Base-by-base conservation (phyloP, 140 eudicot species). In the Senecio squalidus region DNA sequence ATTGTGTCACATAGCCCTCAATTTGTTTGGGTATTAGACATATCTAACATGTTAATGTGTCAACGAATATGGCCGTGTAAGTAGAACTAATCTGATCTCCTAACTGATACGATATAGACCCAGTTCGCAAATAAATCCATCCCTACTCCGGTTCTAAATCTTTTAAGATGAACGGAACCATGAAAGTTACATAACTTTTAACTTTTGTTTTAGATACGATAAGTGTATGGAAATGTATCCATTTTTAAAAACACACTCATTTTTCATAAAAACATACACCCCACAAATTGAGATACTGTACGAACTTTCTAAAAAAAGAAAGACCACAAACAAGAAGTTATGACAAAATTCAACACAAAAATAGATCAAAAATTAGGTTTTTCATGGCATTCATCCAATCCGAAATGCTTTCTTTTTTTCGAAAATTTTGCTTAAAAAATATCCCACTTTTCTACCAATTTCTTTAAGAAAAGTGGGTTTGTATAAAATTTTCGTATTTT, bases 251-350 rank as follows among this genome's bases (percentile, higher is more conserved):
- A 40, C 46, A 39, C 56, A 70, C 48, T 51, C 52, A 14, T 27
- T 30, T 38, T 61, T 54, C 53, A 62, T 44, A 62, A 71, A 62
- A 62, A 71, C 54, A 68, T 48, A 21, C 55, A 71, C 54, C 66
- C 76, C 51, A 26, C 29, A 53, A 52, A 51, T 50, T 13, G 2
- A 45, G 55, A 25, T 31, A 7, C 22, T 62, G 26, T 16, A 17
- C 20, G 7, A 29, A 15, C 5, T 62, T 62, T 62, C 76, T 55
- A 71, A 63, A 71, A 54, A 16, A 6, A 44, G 66, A 63, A 54
- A 63, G 36, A 63, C 66, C 71, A 62, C 66, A 55, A 71, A 62
- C 65, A 71, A 71, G 55, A 54, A 44, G 14, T 13, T 45, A 4
- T 30, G 51, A 31, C 45, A 55, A 63, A 33, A 55, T 50, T 48